Evolutionary conservation across 331 rosid genomes (phyloP).

Genomic region (Spiraea crenata): DNA sequence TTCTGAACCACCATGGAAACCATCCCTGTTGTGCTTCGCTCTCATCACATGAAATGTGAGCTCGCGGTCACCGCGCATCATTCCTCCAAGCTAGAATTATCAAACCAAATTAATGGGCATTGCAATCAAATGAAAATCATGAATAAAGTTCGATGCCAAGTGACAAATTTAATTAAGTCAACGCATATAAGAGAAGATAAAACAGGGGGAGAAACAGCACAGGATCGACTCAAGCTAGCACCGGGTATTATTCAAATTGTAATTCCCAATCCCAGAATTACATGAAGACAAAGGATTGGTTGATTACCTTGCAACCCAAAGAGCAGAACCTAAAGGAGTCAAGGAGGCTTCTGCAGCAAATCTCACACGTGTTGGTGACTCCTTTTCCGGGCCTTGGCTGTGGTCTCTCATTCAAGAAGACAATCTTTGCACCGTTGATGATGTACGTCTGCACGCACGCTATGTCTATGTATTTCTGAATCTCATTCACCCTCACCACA

Average conservation of each 20-base stretch:
- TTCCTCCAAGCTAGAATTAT: constrained; percentile 34
- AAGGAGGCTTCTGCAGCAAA: constrained; percentile 43
- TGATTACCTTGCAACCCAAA: constrained; percentile 48
- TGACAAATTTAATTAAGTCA: background rate
- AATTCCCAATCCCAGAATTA: background rate
- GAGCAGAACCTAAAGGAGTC: constrained; percentile 54
- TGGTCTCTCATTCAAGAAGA: constrained; percentile 50
- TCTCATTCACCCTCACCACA: constrained; percentile 52
- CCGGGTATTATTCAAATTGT: background rate
- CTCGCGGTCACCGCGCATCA: constrained; percentile 34
- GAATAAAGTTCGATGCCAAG: too few species aligned
- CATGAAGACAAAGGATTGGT: background rate
- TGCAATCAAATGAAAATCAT: background rate
- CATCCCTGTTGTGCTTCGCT: constrained; percentile 20
- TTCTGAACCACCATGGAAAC: constrained; percentile 26
- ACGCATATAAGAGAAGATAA: background rate
- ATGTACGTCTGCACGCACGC: constrained; percentile 45
- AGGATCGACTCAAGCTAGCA: background rate
- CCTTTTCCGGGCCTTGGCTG: constrained; percentile 54
- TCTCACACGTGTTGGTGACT: constrained; percentile 47
- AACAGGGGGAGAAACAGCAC: background rate
- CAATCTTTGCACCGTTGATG: constrained; percentile 49
- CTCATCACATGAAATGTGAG: constrained; percentile 36
- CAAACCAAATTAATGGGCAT: background rate
- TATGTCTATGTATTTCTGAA: constrained; percentile 48